Conservation (phyloP, 257 asterid species). For the Salvia rosmarinus region DNA sequence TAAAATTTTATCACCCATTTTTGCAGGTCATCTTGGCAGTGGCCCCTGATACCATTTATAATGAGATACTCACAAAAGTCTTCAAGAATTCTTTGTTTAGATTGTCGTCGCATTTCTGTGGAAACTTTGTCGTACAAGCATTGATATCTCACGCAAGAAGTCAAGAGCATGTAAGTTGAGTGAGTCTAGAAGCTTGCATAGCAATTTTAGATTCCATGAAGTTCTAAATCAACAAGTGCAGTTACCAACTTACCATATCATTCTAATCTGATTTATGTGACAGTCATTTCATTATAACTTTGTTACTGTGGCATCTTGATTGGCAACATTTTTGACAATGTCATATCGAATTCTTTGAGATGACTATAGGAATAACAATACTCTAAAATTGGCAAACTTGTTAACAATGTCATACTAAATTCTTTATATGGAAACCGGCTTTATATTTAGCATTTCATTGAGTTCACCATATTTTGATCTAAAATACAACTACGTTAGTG, state of each 20-base stretch:
- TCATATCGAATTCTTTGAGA: background rate
- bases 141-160: constrained; percentile 76
- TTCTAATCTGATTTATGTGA: constrained; percentile 13
- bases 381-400: background rate
- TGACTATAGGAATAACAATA: background rate
- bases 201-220: constrained; percentile 13
- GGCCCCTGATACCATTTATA: constrained; percentile 72
- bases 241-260: background rate
- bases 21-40: constrained; percentile 91
- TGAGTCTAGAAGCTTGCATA: constrained; percentile 20
- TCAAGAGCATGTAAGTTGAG: constrained; percentile 71
- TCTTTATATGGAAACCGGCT: background rate
- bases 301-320: constrained; percentile 23
- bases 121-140: constrained; percentile 89
- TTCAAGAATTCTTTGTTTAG: constrained; percentile 66
- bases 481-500: background rate
- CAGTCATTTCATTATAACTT: background rate
- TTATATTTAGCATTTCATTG: background rate
- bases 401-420: too few relatives aligned
- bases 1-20: constrained; percentile 4
- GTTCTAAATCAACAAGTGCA: constrained; percentile 9
- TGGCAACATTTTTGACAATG: constrained; percentile 4
- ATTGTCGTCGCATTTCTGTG: constrained; percentile 77
- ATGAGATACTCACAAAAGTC: constrained; percentile 57
- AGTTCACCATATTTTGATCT: background rate